phyloP scores from a whole-genome alignment of 805 yeast species.

The Lipomyces mesembrius region DNA sequence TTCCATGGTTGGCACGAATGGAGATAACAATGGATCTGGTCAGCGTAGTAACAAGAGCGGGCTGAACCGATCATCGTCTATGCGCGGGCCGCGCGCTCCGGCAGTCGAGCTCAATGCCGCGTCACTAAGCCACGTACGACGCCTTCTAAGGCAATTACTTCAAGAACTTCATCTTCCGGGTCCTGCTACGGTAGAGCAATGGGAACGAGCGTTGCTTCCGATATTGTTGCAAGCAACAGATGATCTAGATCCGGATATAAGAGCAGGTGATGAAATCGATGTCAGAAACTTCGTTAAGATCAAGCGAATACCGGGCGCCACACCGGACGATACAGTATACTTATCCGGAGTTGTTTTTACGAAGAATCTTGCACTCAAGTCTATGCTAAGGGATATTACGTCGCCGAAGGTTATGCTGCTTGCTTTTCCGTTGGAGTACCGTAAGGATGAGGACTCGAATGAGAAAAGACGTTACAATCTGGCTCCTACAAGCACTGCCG shows the following conservation, averaged over 20 bases:
- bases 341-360: constrained; percentile 85
- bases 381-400: constrained; percentile 68
- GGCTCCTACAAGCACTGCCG: neutral
- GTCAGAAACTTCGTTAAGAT: constrained; percentile 87
- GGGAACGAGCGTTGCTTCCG: constrained; percentile 61
- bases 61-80: constrained; percentile 31
- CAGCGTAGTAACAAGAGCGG: constrained; percentile 9
- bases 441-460: constrained; percentile 62
- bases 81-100: constrained; percentile 46
- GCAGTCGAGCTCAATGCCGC: constrained; percentile 38
- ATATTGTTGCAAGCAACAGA: constrained; percentile 62
- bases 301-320: constrained; percentile 81
- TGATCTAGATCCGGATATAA: constrained; percentile 61
- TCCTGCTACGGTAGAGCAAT: constrained; percentile 51
- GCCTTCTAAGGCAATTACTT: constrained; percentile 62
- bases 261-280: constrained; percentile 75
- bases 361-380: constrained; percentile 74
- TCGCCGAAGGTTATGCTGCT: constrained; percentile 80
- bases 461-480: constrained; percentile 4
- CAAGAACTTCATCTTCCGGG: constrained; percentile 58
- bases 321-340: constrained; percentile 60
- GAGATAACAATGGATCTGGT: neutral
- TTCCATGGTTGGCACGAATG: neutral
- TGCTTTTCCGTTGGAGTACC: constrained; percentile 87
- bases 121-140: constrained; percentile 53